Percentiles rank a stretch among this genome's conserved stretches.
phyloP scores from a whole-genome alignment of 371 early-diverging fungal genomes.

The Mortierella sp. region DNA sequence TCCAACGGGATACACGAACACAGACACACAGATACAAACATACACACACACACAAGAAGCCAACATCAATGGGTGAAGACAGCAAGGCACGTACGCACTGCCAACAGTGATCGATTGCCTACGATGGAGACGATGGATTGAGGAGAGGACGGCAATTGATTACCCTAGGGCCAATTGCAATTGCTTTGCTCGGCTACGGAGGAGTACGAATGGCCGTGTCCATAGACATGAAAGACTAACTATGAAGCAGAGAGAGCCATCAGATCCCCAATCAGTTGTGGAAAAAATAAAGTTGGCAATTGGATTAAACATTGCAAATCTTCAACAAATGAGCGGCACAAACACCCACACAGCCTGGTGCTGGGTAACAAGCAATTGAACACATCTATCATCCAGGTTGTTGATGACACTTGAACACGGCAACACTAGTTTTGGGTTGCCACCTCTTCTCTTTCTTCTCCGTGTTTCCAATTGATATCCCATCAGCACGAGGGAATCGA shows the following conservation, averaged over 20 bases:
- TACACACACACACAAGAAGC: too few species aligned
- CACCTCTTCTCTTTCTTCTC: background rate
- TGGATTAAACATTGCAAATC: background rate
- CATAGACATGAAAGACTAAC: too few species aligned
- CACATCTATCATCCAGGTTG: background rate
- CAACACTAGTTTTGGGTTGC: background rate
- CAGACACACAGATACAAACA: too few species aligned
- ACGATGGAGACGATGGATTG: too few species aligned
- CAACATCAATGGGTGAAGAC: too few species aligned
- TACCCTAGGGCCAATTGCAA: too few species aligned
- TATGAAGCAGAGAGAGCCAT: background rate
- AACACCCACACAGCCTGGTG: background rate
- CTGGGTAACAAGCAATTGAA: background rate
- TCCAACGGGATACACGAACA: background rate
- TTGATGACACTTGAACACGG: background rate
- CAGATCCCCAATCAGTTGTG: background rate
- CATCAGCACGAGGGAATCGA: background rate
- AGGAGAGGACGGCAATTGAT: too few species aligned
- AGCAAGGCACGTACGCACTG: too few species aligned
- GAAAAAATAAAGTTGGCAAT: background rate
- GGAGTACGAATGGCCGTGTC: too few species aligned
- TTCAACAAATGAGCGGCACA: background rate
- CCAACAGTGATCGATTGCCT: too few species aligned
- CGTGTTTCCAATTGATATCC: background rate
- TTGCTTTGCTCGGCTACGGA: too few species aligned